phyloP scores from a whole-genome alignment of 768 basidiomycete genomes.

The Tricholoma bakamatsutake region DNA sequence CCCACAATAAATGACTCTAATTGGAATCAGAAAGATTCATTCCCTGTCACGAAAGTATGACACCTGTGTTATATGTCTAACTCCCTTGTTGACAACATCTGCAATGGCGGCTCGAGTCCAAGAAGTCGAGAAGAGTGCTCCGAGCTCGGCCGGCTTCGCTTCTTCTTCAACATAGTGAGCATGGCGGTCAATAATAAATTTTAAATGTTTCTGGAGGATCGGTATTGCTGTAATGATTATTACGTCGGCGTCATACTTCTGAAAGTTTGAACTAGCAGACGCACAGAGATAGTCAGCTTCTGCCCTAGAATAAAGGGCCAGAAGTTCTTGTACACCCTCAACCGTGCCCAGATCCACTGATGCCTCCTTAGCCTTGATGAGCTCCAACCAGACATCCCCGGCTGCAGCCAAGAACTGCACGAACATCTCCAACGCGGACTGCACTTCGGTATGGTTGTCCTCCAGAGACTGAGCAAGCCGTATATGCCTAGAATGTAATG shows the following conservation, averaged over 20 bases:
- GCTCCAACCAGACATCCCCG: constrained; percentile 70
- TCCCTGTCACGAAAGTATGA: background rate
- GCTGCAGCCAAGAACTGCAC: constrained; percentile 55
- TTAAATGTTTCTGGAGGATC: constrained; percentile 60
- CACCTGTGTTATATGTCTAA: constrained; percentile 62
- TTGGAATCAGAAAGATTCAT: constrained; percentile 2
- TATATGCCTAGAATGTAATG: constrained; percentile 64
- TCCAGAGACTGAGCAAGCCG: constrained; percentile 48
- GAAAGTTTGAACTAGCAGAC: constrained; percentile 22
- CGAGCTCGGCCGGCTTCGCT: constrained; percentile 43
- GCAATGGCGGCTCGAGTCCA: constrained; percentile 57
- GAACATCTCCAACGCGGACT: constrained; percentile 62
- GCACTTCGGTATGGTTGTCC: constrained; percentile 53
- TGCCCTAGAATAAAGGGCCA: constrained; percentile 59
- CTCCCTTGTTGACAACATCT: constrained; percentile 49
- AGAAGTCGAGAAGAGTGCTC: constrained; percentile 51
- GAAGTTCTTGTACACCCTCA: constrained; percentile 47
- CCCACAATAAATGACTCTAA: constrained; percentile 72
- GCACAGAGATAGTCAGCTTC: constrained; percentile 77
- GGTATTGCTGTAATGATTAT: constrained; percentile 53
- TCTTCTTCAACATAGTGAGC: constrained; percentile 34
- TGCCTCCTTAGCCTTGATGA: constrained; percentile 51
- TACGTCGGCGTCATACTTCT: background rate
- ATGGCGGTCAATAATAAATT: constrained; percentile 47
- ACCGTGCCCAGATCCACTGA: constrained; percentile 44